These are phyloP conservation scores for Inonotus obliquus DNA, from an alignment of 1,284 basidiomycete genomes.

Conservation along the genomic window DNA sequence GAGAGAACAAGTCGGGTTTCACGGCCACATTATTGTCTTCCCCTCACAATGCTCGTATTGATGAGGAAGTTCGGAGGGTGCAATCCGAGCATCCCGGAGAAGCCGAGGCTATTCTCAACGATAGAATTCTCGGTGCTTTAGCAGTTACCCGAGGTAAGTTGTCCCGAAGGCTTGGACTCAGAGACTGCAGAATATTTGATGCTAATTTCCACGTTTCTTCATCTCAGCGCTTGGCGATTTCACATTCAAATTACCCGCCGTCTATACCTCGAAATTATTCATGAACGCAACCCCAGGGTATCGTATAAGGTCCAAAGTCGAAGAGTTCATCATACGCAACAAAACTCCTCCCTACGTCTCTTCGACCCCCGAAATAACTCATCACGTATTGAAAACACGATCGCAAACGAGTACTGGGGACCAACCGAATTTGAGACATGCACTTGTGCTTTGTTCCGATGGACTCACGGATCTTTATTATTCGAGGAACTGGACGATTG, in stretches of 20 bases:
- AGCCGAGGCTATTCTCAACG: slow-evolving; percentile 53
- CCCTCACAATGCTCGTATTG: slow-evolving; percentile 60
- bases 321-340: slow-evolving; percentile 57
- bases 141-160: slow-evolving; percentile 67
- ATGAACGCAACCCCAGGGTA: slow-evolving; percentile 63
- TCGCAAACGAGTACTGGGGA: not conserved
- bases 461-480: slow-evolving; percentile 61
- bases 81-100: slow-evolving; percentile 59
- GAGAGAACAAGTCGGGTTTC: slow-evolving; percentile 49
- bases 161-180: too few relatives aligned
- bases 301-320: slow-evolving; percentile 56
- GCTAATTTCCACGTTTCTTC: too few relatives aligned
- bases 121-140: slow-evolving; percentile 62
- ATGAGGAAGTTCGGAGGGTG: slow-evolving; percentile 53
- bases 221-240: slow-evolving; percentile 59
- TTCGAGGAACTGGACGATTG: slow-evolving; percentile 36
- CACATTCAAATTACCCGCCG: slow-evolving; percentile 66
- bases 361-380: slow-evolving; percentile 55
- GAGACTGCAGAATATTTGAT: too few relatives aligned
- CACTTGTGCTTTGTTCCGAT: slow-evolving; percentile 61
- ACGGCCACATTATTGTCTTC: slow-evolving; percentile 50
- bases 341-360: slow-evolving; percentile 66
- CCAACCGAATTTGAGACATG: slow-evolving; percentile 33
- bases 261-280: slow-evolving; percentile 61
- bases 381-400: slow-evolving; percentile 39